Conservation (phyloP, 257 asterid genomes). For the Ophiorrhiza pumila region DNA sequence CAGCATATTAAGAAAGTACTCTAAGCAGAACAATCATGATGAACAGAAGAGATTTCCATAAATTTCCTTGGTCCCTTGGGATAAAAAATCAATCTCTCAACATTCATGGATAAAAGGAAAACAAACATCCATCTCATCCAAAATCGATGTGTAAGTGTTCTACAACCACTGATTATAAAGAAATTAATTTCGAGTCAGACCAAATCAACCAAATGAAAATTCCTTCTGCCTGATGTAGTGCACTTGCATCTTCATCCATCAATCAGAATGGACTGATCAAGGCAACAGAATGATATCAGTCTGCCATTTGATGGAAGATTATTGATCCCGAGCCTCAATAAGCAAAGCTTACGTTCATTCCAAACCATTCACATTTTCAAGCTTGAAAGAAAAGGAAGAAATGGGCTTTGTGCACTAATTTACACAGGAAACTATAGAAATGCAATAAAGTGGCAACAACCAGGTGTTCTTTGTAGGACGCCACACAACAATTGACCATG, state of each 20-base stretch:
- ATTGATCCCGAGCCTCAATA: neutral
- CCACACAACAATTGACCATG: neutral
- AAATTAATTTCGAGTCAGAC: neutral
- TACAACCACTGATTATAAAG: neutral
- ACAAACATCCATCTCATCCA: neutral
- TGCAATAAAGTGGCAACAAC: neutral
- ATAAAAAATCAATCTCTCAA: neutral
- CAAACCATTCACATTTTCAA: neutral
- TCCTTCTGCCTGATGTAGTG: neutral
- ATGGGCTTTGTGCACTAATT: neutral
- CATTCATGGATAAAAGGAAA: too few relatives aligned
- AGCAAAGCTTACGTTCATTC: slow-evolving; percentile 4
- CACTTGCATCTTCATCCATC: neutral
- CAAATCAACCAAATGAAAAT: neutral
- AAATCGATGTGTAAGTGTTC: neutral
- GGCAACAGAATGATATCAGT: neutral
- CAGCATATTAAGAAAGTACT: neutral
- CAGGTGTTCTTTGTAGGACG: neutral
- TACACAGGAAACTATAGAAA: neutral
- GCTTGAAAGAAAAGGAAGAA: neutral
- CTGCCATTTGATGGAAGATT: neutral
- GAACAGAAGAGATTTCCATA: neutral
- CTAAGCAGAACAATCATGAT: slow-evolving; percentile 1
- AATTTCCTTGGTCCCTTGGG: neutral
- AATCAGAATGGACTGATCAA: neutral